Evolutionary conservation across 306 rosid genomes (phyloP), one percentile per base, ranked within the genome.

Genomic region (Medicago lupulina): DNA sequence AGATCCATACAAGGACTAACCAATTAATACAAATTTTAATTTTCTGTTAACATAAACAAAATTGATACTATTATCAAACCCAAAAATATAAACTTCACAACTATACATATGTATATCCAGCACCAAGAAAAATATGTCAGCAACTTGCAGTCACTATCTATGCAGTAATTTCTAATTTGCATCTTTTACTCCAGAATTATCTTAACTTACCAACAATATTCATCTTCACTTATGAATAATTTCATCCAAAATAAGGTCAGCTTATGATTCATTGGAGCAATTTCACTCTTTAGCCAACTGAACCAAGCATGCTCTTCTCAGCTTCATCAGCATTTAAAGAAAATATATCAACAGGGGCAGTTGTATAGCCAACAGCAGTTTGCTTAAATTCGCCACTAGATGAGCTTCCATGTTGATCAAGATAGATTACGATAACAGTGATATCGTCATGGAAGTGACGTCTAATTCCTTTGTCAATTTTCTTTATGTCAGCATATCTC

Each of bases 371-470:
- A 14, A 84, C 73, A 39, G 77, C n/a, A n/a, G 54, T 76, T 67
- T 80, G 85, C 77, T 86, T 86, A 25, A 75, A 66, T 79, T 84
- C 84, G 16, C 54, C 63, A 34, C 25, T 80, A 15, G 92, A 66
- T 70, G 92, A 80, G 58, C 83, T 71, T 39, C 73, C 79, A 39
- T 79, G 90, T 64, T 90, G 93, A 81, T 92, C 96, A 54, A 95
- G 97, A 70, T 87, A 92, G 40, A 95, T 81, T 28, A 95, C 99
- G 38, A 95, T 46, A 28, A 92, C 99, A 15, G 97, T 92, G 60
- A 95, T 92, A 67, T 95, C 99, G 51, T 95, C 99, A 46, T 95
- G 99, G 76, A 92, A 89, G 75, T 88, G 92, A 12, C 99, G 92
- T 76, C 99, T 88, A 36, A 86, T 75, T 77, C 99, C 97, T 88